Evolutionary conservation across 345 rosid species (phyloP).

Genomic region (Chamaenerion angustifolium): DNA sequence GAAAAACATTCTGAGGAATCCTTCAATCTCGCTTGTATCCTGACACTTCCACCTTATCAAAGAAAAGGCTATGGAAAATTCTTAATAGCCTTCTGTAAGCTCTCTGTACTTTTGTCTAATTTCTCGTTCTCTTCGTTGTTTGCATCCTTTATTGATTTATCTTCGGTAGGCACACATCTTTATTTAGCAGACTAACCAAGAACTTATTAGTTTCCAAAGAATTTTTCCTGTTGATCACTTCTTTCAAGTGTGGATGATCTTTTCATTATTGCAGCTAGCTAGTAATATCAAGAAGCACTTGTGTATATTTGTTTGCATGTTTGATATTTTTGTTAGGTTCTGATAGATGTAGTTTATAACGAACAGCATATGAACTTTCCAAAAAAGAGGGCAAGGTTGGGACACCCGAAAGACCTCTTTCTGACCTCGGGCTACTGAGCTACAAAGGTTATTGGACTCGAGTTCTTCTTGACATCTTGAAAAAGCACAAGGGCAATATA

Average conservation of each 20-base stretch:
- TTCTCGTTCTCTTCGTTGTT: too few relatives aligned
- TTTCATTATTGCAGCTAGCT: too few relatives aligned
- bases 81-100: constrained; percentile 91
- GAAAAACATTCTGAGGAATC: constrained; percentile 98
- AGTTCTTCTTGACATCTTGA: constrained; percentile 85
- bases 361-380: constrained; percentile 91
- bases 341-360: not conserved
- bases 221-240: too few relatives aligned
- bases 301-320: not conserved
- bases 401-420: constrained; percentile 96
- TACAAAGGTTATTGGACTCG: constrained; percentile 99
- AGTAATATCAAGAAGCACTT: too few relatives aligned
- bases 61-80: constrained; percentile 98
- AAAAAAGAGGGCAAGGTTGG: constrained; percentile 99
- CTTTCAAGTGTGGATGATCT: too few relatives aligned
- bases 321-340: not conserved
- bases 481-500: constrained; percentile 94
- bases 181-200: too few relatives aligned
- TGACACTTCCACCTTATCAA: constrained; percentile 95
- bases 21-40: constrained; percentile 92
- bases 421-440: constrained; percentile 90
- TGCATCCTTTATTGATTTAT: too few relatives aligned
- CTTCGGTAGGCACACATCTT: too few relatives aligned
- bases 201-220: too few relatives aligned
- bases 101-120: constrained; percentile 5